Base-by-base conservation (phyloP, 768 basidiomycete species). In the Psilocybe cubensis region DNA sequence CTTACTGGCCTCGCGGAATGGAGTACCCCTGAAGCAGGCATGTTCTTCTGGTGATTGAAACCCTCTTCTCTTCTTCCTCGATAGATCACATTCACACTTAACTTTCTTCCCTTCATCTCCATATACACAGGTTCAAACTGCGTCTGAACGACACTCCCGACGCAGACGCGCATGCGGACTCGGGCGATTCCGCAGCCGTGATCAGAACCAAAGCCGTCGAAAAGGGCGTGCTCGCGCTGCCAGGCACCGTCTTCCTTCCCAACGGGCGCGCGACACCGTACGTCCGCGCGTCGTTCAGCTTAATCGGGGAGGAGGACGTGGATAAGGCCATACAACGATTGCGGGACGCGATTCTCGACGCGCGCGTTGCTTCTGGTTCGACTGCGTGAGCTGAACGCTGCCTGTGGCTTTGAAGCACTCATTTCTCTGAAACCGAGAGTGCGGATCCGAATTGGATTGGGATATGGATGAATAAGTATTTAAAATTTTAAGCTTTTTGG, bases 211-310 rank as follows among this genome's bases (percentile, higher is more conserved):
- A 85, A 52, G 94, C 94, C 9, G 81, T 91, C 54, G 84, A 87
- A 62, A 82, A 83, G 21, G 94, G 94, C 18, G 91, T 97, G 7
- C 83, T 97, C n/a, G 94, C 91, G 17, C 81, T 97, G 10, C 95
- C 95, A 0, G 95, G 95, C 14, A 86, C 82, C 1, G 86, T 86
- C 18, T 96, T 95, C 76, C 77, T 89, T 54, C 92, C 94, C 14
- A 85, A 81, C 57, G 87, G 85, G 11, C 74, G 81, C 38, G 84
- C 80, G 67, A 87, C 88, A 6, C 77, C 85, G 21, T 92, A 89
- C 68, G 90, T 96, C 25, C 82, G 95, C 41, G 91, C 92, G 17
- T 79, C 91, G 35, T 97, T 96, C 74, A 92, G 91, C 67, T 69
- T 91, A 56, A 74, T 84, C 18, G 74, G 76, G 1, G 83, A 82